Percentiles rank a stretch among this genome's conserved stretches.
Conservation (phyloP, 1,284 basidiomycete species). For the Termitomyces sp. region DNA sequence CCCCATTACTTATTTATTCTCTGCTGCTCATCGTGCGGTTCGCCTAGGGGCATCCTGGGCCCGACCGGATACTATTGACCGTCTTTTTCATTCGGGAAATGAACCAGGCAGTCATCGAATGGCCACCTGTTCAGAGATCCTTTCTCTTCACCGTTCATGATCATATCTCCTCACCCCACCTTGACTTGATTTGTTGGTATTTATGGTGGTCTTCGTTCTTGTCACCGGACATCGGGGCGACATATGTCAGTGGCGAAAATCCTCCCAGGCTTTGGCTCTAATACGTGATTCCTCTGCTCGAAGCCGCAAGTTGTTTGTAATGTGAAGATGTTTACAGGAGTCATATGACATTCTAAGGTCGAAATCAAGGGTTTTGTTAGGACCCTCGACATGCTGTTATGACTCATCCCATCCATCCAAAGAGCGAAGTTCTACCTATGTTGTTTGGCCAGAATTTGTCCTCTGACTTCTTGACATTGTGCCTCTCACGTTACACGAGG, state of each 20-base stretch:
- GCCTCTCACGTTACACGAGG: neutral
- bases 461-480: neutral
- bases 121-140: neutral
- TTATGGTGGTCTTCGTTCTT: slow-evolving; percentile 2
- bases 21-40: neutral
- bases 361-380: neutral
- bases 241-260: neutral
- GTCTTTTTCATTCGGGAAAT: neutral
- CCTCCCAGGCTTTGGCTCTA: neutral
- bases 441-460: neutral
- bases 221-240: neutral
- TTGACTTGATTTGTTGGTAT: slow-evolving; percentile 11
- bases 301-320: neutral
- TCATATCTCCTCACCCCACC: neutral
- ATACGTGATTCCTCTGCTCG: neutral
- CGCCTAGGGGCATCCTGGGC: neutral
- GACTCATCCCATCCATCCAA: neutral
- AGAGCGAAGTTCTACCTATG: neutral
- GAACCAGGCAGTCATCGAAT: neutral
- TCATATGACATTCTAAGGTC: neutral
- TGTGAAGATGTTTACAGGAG: no score
- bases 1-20: no score
- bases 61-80: no score
- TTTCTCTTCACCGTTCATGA: neutral
- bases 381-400: neutral